Percentiles rank a stretch among this genome's conserved stretches.
Evolutionary conservation across 345 rosid genomes (phyloP).

Genomic region (Lagerstroemia speciosa): DNA sequence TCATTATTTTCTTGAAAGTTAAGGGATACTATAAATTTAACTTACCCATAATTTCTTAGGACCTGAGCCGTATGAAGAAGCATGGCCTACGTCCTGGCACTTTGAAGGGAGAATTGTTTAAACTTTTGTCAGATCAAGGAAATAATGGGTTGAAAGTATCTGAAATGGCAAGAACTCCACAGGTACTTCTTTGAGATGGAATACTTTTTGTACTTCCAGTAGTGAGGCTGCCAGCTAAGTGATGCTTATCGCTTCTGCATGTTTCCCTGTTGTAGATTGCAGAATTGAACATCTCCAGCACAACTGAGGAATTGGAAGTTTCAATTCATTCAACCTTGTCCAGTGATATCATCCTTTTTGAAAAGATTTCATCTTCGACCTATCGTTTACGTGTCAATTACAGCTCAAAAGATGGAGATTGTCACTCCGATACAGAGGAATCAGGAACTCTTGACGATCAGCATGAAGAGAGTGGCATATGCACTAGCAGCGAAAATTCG

Average conservation of each 20-base stretch:
- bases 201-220: neutral
- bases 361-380: slow-evolving; percentile 70
- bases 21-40: neutral
- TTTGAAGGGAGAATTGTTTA: slow-evolving; percentile 77
- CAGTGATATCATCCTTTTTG: slow-evolving; percentile 90
- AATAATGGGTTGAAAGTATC: slow-evolving; percentile 61
- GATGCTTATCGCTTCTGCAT: slow-evolving; percentile 1
- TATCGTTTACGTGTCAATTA: slow-evolving; percentile 66
- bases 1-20: neutral
- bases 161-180: slow-evolving; percentile 51
- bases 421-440: slow-evolving; percentile 61
- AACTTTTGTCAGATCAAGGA: slow-evolving; percentile 54
- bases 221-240: neutral
- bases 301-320: slow-evolving; percentile 55
- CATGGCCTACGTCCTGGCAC: slow-evolving; percentile 64
- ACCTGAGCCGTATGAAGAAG: slow-evolving; percentile 63
- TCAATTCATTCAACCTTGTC: slow-evolving; percentile 69
- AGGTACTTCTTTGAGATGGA: slow-evolving; percentile 28
- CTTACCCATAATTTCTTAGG: slow-evolving; percentile 28
- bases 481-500: slow-evolving; percentile 50
- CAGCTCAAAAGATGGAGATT: slow-evolving; percentile 39
- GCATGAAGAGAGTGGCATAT: slow-evolving; percentile 27
- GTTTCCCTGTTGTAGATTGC: slow-evolving; percentile 39
- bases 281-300: slow-evolving; percentile 50
- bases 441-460: slow-evolving; percentile 84